Percentiles rank a stretch among this genome's conserved stretches.
Evolutionary conservation across 140 eudicot genomes (phyloP).

Genomic region (Oenanthe javanica): DNA sequence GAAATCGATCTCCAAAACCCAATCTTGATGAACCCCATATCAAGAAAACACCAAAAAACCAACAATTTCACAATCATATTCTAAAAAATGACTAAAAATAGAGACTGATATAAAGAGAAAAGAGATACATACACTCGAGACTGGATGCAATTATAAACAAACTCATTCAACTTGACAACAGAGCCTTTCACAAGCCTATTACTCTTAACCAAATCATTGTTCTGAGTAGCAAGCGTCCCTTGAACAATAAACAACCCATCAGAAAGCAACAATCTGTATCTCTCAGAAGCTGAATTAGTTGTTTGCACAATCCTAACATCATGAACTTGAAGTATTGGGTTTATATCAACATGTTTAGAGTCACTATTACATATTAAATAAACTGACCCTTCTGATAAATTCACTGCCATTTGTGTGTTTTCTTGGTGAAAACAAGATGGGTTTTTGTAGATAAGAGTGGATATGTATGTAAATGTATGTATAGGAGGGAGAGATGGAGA

Average conservation of each 20-base stretch:
- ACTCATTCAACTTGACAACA: slow-evolving; percentile 44
- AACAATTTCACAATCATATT: background rate
- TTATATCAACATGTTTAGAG: slow-evolving; percentile 15
- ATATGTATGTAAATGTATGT: background rate
- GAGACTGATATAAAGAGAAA: background rate
- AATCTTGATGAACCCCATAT: background rate
- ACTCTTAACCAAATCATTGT: slow-evolving; percentile 48
- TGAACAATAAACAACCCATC: slow-evolving; percentile 58
- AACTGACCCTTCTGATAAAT: slow-evolving; percentile 37
- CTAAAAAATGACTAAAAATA: background rate
- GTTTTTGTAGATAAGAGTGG: background rate
- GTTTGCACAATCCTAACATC: slow-evolving; percentile 40
- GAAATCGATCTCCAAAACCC: background rate
- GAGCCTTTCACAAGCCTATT: slow-evolving; percentile 56
- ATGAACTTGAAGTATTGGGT: slow-evolving; percentile 61
- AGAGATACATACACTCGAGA: slow-evolving; percentile 34
- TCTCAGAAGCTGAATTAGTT: slow-evolving; percentile 29
- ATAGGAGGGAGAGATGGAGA: background rate
- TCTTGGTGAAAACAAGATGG: background rate
- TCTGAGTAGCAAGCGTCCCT: slow-evolving; percentile 73
- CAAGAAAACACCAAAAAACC: background rate
- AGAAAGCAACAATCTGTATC: slow-evolving; percentile 57
- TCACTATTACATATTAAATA: slow-evolving; percentile 21
- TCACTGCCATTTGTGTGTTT: slow-evolving; percentile 26
- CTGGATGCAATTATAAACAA: slow-evolving; percentile 44